phyloP scores from a whole-genome alignment of 106 monocot species.

The Phalaenopsis aphrodite region DNA sequence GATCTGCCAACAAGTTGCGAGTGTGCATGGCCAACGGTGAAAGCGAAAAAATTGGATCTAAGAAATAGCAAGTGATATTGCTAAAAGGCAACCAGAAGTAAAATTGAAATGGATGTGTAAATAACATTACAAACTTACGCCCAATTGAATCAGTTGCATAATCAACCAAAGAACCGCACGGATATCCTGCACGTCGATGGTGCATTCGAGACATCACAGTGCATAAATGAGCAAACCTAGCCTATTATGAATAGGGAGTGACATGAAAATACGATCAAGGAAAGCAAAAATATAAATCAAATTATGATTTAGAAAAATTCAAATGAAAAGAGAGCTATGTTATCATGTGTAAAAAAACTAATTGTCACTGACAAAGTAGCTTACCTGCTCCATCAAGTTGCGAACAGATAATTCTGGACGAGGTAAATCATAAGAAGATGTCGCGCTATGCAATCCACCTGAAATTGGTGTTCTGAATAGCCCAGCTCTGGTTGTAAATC shows the following conservation, averaged over 20 bases:
- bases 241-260: constrained; percentile 21
- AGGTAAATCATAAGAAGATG: constrained; percentile 66
- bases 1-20: constrained; percentile 76
- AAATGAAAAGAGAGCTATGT: not conserved
- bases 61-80: not conserved
- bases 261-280: not conserved
- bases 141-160: constrained; percentile 83
- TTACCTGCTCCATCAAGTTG: constrained; percentile 75
- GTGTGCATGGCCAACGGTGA: constrained; percentile 97
- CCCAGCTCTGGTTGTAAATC: constrained; percentile 42
- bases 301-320: not conserved
- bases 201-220: constrained; percentile 96
- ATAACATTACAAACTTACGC: constrained; percentile 42
- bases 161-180: constrained; percentile 93
- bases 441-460: constrained; percentile 77
- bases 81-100: not conserved
- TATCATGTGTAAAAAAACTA: not conserved
- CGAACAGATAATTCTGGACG: constrained; percentile 70
- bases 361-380: not conserved
- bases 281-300: not conserved
- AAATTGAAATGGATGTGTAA: not conserved
- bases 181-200: constrained; percentile 78
- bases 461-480: constrained; percentile 69
- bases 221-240: constrained; percentile 84
- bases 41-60: constrained; percentile 93